Base-by-base conservation (phyloP, 2,329 filamentous ascomycete genomes). In the Aspergillus ibericus region DNA sequence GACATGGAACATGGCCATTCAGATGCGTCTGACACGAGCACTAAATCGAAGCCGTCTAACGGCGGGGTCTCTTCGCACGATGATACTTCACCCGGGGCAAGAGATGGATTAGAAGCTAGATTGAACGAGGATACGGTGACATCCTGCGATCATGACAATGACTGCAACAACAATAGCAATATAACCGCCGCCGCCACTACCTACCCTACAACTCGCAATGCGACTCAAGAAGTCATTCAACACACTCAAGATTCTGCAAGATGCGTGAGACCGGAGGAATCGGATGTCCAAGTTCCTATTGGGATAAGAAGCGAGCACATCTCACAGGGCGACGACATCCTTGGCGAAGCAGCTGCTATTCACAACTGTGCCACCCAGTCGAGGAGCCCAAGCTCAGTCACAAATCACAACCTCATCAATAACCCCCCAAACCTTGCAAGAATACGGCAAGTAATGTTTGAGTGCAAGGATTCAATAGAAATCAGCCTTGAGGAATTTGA, bases 401-500 rank as follows among this genome's bases (percentile, higher is more conserved):
- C 61, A 18, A 58, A 55, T 12, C 63, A 67, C 44, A 76, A 69
- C 46, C 65, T 79, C 35, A 75, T 77, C 62, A 63, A 73, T 47
- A 78, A 77, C 50, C 79, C 79, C 10, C 76, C 76, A 8, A 76
- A 80, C 46, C 67, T 81, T 20, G 72, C 70, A 22, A 66, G 69
- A 10, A 78, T 81, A 59, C 72, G 79, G 32, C 73, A 75, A 54
- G 70, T 77, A 22, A 65, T 81, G 47, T 80, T 80, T 59, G 77
- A 79, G 51, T 72, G 79, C 64, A 76, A 74, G 48, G 77, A 80
- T 38, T 74, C 77, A 6, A 76, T 81, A 52, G 78, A 81, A 66
- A 75, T 81, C 47, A 77, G 74, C 16, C 63, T 76, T 36, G 72
- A 76, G 22, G 79, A 81, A 53, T 81, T 79, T 59, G 77, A 80